Conservation (phyloP, 441 rosid species). For the Populus hybrid region DNA sequence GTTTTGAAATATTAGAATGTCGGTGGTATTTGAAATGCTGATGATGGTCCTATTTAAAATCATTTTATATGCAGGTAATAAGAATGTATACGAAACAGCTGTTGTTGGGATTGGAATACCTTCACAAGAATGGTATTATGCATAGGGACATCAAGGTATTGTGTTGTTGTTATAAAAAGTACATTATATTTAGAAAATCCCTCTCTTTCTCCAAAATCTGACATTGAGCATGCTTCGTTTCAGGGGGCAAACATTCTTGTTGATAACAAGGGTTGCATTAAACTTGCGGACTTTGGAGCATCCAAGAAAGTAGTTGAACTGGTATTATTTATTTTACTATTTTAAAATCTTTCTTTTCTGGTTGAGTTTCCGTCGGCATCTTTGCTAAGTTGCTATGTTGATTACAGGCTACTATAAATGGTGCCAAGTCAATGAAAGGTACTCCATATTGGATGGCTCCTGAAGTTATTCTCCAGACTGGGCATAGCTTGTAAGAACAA, state of each 20-base stretch:
- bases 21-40: conserved; percentile 7
- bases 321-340: conserved; percentile 40
- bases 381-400: conserved; percentile 13
- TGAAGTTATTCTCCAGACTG: conserved; percentile 98
- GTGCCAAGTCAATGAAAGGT: conserved; percentile 99
- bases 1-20: conserved; percentile 7
- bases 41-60: neutral
- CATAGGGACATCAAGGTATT: neutral
- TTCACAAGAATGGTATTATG: conserved; percentile 71
- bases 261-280: conserved; percentile 97
- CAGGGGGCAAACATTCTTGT: conserved; percentile 99
- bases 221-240: conserved; percentile 1
- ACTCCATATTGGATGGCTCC: conserved; percentile 99
- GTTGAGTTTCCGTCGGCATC: neutral
- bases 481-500: conserved; percentile 85
- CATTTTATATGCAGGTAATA: conserved; percentile 56
- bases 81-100: conserved; percentile 76
- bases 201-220: neutral
- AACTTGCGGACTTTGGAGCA: conserved; percentile 99
- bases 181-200: no score
- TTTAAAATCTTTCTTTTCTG: neutral
- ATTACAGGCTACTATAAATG: conserved; percentile 78
- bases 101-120: conserved; percentile 82
- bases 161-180: neutral
- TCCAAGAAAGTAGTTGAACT: conserved; percentile 98